Evolutionary conservation across 2,329 filamentous ascomycete genomes (phyloP), one percentile per base, ranked within the genome.

Genomic region (Xylaria sp.): DNA sequence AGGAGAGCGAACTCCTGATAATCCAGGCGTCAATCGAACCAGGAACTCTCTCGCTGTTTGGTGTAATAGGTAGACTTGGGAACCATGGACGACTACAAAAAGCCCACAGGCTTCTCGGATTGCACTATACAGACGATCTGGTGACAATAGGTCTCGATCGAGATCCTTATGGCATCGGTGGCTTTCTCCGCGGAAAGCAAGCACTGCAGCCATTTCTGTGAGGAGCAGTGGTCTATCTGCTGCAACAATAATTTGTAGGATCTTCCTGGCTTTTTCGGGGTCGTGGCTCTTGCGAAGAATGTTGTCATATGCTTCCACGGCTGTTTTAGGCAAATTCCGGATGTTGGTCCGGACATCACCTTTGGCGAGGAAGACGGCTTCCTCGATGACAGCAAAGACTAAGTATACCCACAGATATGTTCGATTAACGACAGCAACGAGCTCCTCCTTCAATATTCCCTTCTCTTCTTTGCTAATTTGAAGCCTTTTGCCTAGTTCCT

Each of bases 81-180:
- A 67, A 36, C 59, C 54, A 23, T 65, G 11, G 13, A 72, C 44
- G 20, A 59, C 36, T 23, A 73, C 46, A 46, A 73, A 73, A 56
- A 73, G 69, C 6, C 71, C 71, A 59, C 71, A 73, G 0, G 5
- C 20, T 42, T 71, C 61, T 59, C 71, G 59, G 13, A 72, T 59
- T 3, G 33, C 53, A 36, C 1, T 31, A n/a, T 23, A 33, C 17
- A 67, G 38, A 20, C 10, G 42, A 20, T 63, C 20, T n/a, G 6
- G 40, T 13, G 38, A 26, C 15, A 28, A 3, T 13, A 59, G 1
- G 26, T 68, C 62, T 59, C 20, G 3, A 90, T 85, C 44, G 26
- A 68, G 58, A 33, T 58, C 57, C 20, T 56, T 6, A 65, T 88
- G 85, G 0, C 88, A 80, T 1, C 88, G 86, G 23, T 59, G 0